Evolutionary conservation across 78 protist species (phyloP).

Genomic region (Dictyostelium intermedium): DNA sequence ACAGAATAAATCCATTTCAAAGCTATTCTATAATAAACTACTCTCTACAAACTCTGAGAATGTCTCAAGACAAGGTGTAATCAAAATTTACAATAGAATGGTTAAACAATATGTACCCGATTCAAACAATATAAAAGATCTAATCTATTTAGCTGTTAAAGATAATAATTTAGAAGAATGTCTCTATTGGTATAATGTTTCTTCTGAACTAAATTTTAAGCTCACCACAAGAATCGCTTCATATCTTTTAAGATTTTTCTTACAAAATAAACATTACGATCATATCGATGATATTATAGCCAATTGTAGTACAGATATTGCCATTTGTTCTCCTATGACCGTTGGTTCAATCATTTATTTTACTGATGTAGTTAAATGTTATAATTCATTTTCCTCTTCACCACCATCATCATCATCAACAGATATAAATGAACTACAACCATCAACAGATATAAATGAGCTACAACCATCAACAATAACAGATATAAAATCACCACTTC

Average conservation of each 20-base stretch:
- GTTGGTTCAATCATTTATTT: neutral
- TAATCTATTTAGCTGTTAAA: neutral
- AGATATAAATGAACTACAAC: neutral
- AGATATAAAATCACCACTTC: neutral
- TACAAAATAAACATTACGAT: neutral
- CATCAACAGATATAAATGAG: neutral
- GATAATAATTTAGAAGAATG: neutral
- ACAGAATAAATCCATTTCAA: neutral
- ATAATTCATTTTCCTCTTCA: too few relatives aligned
- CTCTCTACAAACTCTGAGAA: neutral
- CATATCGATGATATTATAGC: neutral
- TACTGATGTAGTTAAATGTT: neutral
- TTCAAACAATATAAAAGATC: neutral
- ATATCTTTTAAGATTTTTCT: neutral
- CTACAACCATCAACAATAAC: neutral
- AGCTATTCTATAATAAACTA: neutral
- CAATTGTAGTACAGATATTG: neutral
- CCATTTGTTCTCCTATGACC: neutral
- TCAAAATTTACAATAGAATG: conserved; percentile 7
- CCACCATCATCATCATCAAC: too few relatives aligned
- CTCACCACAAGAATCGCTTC: neutral
- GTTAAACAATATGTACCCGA: neutral
- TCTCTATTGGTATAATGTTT: neutral
- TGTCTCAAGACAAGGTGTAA: neutral
- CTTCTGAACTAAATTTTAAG: neutral